phyloP scores from a whole-genome alignment of 805 yeast species.

The Teunomyces tritomae region DNA sequence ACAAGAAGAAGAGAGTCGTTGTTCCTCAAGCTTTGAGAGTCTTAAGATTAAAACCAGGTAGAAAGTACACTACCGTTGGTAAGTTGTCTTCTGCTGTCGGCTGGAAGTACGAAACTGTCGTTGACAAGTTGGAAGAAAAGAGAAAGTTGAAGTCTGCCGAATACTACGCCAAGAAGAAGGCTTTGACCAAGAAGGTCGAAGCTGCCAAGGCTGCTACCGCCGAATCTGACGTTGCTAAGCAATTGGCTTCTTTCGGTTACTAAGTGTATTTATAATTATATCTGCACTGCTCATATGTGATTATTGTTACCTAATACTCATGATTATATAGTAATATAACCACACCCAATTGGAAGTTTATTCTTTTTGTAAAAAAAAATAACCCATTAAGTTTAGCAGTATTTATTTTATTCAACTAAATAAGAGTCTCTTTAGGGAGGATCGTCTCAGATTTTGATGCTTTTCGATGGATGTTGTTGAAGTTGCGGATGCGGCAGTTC shows the following conservation, averaged over 20 bases:
- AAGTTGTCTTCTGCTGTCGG: conserved; percentile 96
- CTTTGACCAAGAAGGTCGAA: conserved; percentile 87
- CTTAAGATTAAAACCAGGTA: conserved; percentile 98
- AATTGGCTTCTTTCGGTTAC: conserved; percentile 97
- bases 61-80: conserved; percentile 98
- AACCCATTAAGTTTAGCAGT: too few species aligned
- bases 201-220: conserved; percentile 87
- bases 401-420: not conserved
- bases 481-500: not conserved
- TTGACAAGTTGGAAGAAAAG: conserved; percentile 97
- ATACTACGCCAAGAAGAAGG: conserved; percentile 98
- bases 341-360: conserved; percentile 1
- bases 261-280: conserved; percentile 39
- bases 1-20: conserved; percentile 99
- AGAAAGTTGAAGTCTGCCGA: conserved; percentile 98
- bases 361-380: too few species aligned
- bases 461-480: not conserved
- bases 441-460: not conserved
- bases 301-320: conserved; percentile 4
- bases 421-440: not conserved
- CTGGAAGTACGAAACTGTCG: conserved; percentile 99
- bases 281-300: conserved; percentile 2
- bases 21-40: conserved; percentile 99
- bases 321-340: conserved; percentile 4
- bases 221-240: conserved; percentile 85